phyloP scores from a whole-genome alignment of 257 asterid species.

The Ilex asprella region DNA sequence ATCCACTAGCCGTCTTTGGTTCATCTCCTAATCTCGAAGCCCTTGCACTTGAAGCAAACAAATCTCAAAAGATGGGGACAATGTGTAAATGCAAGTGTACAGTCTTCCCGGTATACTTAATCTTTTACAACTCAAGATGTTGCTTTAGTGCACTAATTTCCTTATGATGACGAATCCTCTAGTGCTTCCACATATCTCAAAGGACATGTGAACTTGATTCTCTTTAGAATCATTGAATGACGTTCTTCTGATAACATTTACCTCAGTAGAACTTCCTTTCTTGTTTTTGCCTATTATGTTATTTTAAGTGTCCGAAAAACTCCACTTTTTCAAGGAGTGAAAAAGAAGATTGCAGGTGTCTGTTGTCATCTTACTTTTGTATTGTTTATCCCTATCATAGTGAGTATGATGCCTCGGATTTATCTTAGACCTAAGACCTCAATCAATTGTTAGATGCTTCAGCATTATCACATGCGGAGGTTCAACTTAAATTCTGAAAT shows the following conservation, averaged over 20 bases:
- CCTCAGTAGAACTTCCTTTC: too few relatives aligned
- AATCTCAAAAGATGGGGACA: conserved; percentile 55
- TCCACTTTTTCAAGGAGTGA: neutral
- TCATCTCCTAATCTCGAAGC: conserved; percentile 98
- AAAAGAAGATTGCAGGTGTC: neutral
- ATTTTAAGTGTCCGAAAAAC: too few relatives aligned
- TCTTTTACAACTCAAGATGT: conserved; percentile 2
- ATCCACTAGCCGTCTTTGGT: conserved; percentile 98
- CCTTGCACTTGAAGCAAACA: conserved; percentile 68
- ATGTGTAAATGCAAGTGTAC: conserved; percentile 30
- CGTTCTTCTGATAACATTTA: neutral
- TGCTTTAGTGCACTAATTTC: neutral
- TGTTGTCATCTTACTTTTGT: neutral
- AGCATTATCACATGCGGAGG: neutral
- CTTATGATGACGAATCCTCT: neutral
- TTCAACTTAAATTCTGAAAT: neutral
- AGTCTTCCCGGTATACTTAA: conserved; percentile 46
- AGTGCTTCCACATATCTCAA: neutral
- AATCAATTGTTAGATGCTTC: neutral
- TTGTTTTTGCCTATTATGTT: too few relatives aligned
- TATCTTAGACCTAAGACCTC: neutral
- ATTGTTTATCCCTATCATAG: neutral
- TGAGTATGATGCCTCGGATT: neutral
- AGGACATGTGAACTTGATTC: neutral
- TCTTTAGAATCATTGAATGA: neutral